A percentile compares a stretch with the other conserved stretches of the same genome.
Evolutionary conservation across 192 early-diverging fungal genomes (phyloP).

Genomic region (Coemansia asiatica): DNA sequence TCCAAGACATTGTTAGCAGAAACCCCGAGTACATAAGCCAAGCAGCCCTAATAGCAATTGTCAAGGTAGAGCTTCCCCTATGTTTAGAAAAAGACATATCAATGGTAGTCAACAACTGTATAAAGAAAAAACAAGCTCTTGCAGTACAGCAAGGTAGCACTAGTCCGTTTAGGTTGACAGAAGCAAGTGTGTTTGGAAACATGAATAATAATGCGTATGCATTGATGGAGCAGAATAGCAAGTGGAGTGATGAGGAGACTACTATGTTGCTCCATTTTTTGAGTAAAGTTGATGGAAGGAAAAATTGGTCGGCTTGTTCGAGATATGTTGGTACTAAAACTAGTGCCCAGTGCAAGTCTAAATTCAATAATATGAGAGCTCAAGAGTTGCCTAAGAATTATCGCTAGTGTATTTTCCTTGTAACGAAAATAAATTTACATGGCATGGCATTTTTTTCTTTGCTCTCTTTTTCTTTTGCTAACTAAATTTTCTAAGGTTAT

Average conservation of each 20-base stretch:
- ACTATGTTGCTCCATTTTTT: constrained; percentile 13
- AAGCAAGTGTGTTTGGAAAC: neutral
- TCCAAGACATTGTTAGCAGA: constrained; percentile 6
- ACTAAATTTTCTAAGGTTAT: too few relatives aligned
- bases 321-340: constrained; percentile 20
- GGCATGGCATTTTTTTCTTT: neutral
- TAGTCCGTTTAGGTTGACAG: too few relatives aligned
- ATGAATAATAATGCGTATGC: neutral
- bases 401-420: too few relatives aligned
- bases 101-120: neutral
- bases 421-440: too few relatives aligned
- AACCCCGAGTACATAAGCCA: neutral
- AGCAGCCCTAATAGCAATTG: neutral
- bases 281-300: constrained; percentile 12
- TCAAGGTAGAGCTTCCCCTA: constrained; percentile 10
- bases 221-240: constrained; percentile 11
- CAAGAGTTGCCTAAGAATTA: neutral
- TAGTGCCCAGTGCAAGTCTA: constrained; percentile 39
- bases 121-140: neutral
- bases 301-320: constrained; percentile 27
- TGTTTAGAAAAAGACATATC: constrained; percentile 14
- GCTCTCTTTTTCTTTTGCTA: neutral
- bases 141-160: too few relatives aligned
- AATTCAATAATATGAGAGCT: constrained; percentile 37
- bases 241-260: constrained; percentile 28